Base-by-base conservation (phyloP, 495 filamentous ascomycete species). In the Halenospora varia region DNA sequence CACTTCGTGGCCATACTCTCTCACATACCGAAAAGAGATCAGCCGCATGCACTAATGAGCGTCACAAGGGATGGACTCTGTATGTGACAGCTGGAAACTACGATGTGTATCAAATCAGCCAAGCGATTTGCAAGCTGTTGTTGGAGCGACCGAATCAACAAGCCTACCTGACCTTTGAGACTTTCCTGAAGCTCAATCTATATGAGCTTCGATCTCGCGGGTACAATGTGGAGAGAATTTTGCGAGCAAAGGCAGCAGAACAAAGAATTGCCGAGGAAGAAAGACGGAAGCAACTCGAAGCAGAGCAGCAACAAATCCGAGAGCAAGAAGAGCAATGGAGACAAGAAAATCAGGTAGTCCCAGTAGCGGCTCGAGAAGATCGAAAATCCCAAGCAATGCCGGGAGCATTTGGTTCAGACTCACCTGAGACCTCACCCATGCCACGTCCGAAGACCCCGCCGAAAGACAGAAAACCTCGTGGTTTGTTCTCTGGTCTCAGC, bases 201-300 rank as follows among this genome's bases (percentile, higher is more conserved):
- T 75, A 85, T 39, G 82, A 90, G 59, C 74, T 99, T 10, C 84
- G 85, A 63, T 79, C 78, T 20, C 88, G 92, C 56, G 94, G 94
- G 2, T 96, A 94, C 73, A 97, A 99, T 62, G 94, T 97, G 41
- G 89, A 94, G 54, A 84, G 94, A 15, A 96, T 97, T 63, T 77
- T 99, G 18, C 82, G 87, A 25, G 83, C 85, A 26, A 92, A 91
- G 70, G 90, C 86, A 10, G 86, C 87, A 4, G 92, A 97, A 67
- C 86, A 88, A 13, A 80, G 88, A 24, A 84, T 97, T 62, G 91
- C 89, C 3, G 89, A 97, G 62, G 86, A 90, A 63, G 82, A 88
- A 59, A 81, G 88, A 17, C 81, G 85, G 66, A 88, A 87, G 63
- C 84, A 90, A 41, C 57, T 91, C 13, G 90, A 95, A 46, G 84